Percentiles rank a stretch among this genome's conserved stretches.
Conservation (phyloP, 2,329 filamentous ascomycete species). For the Trichoderma harzianum region DNA sequence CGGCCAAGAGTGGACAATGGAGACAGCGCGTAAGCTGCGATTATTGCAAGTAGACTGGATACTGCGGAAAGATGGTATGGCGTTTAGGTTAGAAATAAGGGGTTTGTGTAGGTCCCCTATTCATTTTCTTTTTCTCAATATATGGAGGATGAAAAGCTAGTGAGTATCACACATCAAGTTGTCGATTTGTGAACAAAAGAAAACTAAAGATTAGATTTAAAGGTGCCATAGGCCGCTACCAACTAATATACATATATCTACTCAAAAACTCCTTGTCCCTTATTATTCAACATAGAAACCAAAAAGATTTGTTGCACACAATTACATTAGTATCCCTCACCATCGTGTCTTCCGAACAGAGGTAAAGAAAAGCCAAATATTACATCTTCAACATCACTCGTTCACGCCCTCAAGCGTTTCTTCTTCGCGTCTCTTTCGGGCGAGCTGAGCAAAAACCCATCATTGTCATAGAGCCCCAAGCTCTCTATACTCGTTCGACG, state of each 20-base stretch:
- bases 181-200: background rate
- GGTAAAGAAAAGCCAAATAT: background rate
- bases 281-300: background rate
- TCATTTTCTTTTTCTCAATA: too few relatives aligned
- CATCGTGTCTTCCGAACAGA: background rate
- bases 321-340: background rate
- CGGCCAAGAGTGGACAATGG: slow-evolving; percentile 39
- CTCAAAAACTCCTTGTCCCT: background rate
- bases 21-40: background rate
- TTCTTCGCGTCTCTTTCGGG: slow-evolving; percentile 33
- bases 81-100: slow-evolving; percentile 23
- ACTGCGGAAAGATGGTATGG: slow-evolving; percentile 19
- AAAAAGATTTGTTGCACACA: background rate
- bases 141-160: background rate
- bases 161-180: background rate
- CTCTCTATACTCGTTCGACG: slow-evolving; percentile 36
- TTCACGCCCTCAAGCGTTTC: slow-evolving; percentile 16
- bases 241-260: slow-evolving; percentile 7
- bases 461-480: slow-evolving; percentile 43
- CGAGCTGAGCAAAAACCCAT: slow-evolving; percentile 44
- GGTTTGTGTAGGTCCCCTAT: slow-evolving; percentile 18
- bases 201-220: slow-evolving; percentile 12
- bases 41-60: background rate
- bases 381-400: background rate
- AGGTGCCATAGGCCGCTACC: background rate